These are phyloP conservation scores for Hanseniaspora gamundiae DNA, from an alignment of 1,139 yeast genomes.

Conservation along the genomic window DNA sequence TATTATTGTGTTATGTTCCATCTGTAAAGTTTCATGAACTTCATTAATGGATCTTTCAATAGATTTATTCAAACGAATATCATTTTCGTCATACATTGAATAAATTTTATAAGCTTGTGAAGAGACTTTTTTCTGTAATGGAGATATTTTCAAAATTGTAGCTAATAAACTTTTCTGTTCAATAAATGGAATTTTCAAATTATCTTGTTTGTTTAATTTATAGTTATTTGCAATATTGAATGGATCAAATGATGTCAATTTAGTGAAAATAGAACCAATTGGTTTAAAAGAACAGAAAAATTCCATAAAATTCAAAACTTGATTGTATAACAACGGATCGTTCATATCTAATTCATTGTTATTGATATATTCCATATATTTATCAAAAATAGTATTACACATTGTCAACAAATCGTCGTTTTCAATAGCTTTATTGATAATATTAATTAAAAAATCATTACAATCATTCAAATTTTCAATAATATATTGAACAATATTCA, in stretches of 20 bases:
- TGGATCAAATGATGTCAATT: slow-evolving; percentile 39
- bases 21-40: slow-evolving; percentile 43
- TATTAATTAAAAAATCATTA: slow-evolving; percentile 44
- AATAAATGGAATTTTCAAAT: slow-evolving; percentile 26
- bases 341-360: slow-evolving; percentile 20
- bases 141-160: slow-evolving; percentile 64
- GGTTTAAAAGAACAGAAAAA: slow-evolving; percentile 47
- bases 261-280: slow-evolving; percentile 50
- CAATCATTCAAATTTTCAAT: slow-evolving; percentile 26
- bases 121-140: slow-evolving; percentile 43
- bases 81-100: slow-evolving; percentile 5
- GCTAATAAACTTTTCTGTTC: slow-evolving; percentile 51
- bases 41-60: slow-evolving; percentile 34
- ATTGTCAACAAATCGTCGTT: slow-evolving; percentile 57
- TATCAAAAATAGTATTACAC: slow-evolving; percentile 43
- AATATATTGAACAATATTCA: not conserved
- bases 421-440: slow-evolving; percentile 46
- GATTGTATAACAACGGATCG: slow-evolving; percentile 39
- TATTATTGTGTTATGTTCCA: slow-evolving; percentile 44
- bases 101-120: slow-evolving; percentile 30
- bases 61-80: slow-evolving; percentile 24
- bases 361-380: slow-evolving; percentile 23
- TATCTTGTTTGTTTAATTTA: slow-evolving; percentile 27
- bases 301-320: slow-evolving; percentile 44
- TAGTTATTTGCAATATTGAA: slow-evolving; percentile 59